Evolutionary conservation across 768 basidiomycete species (phyloP), one percentile per base, ranked within the genome.

Genomic region (Boletus pseudopeckii): DNA sequence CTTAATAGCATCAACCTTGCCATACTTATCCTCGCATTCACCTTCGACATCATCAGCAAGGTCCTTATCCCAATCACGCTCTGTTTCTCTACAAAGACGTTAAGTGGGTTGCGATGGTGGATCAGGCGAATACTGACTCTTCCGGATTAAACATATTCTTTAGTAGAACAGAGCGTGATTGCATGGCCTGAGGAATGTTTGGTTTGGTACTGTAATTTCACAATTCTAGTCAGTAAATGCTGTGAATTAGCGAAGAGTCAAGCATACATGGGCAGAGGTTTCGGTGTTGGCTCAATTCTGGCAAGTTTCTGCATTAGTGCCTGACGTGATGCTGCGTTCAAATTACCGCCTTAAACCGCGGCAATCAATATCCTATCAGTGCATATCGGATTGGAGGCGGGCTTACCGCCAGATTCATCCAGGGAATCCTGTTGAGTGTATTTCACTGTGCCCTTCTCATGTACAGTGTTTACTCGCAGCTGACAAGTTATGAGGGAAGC

Each of bases 281-380:
- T 77, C 46, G 81, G 73, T 46, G 84, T 72, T 42, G 81, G 77
- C 65, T 92, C 90, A 74, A 85, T 90, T 79, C 97, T 92, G 72
- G 97, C 94, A 82, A 99, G 91, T 85, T 98, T 99, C 77, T 95
- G 92, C 97, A 99, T 99, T 78, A 99, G 92, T 73, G 93, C 92
- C 80, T 97, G 94, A 76, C 97, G 91, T 69, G 93, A 92, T 67
- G 90, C 91, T 79, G 91, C 91, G 78, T 97, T 97, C 80, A 97
- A 84, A 82, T 92, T 92, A 90, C 90, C 91, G 73, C 90, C 92
- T 95, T 67, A 2, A 55, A 18, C 34, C 41, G 34, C 37, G 47
- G 24, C n/a, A 54, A 50, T 67, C 18, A 66, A 40, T 5, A 44
- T 9, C 47, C n/a, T n/a, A 30, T 54, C 32, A 24, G 18, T 34